Base-by-base conservation (phyloP, 805 yeast species). In the Ogataea allantospora region DNA sequence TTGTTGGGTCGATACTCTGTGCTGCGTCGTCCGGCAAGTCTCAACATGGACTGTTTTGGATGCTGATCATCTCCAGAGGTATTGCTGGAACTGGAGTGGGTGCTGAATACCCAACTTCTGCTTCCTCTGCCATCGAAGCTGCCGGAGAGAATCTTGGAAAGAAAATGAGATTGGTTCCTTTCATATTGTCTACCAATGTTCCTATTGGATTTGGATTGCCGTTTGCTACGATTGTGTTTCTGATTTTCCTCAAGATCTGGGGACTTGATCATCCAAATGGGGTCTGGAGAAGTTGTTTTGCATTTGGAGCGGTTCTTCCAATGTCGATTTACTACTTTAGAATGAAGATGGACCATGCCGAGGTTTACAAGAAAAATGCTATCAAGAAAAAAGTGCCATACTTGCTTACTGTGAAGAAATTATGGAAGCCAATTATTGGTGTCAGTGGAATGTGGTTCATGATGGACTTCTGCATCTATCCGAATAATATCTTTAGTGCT, bases 281-380 rank as follows among this genome's bases (percentile, higher is more conserved):
- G 6, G 51, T 70, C 25, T 70, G 75, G 74, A 65, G 77, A 57
- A 62, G 74, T 16, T 59, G 68, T 65, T 70, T 68, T 44, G 77
- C 70, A 7, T 66, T 71, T 40, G 77, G 76, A 30, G 71, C 69
- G 6, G 62, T 72, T 47, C 60, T 69, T 29, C 89, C 91, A 2
- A 58, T 80, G 30, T 63, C 78, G 10, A 79, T 83, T 31, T 81
- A 82, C 57, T 78, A 75, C 55, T 81, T 83, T 66, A 70, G 89
- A 45, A 65, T 67, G 65, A 78, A 71, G 48, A 76, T 81, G 80
- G 66, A 65, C 7, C 70, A 74, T 21, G 64, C 74, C 4, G 69
- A 59, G 31, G 60, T 70, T 29, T 71, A 64, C 56, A 65, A 65
- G 42, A 64, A 65, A 42, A 60, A 65, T 29, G 75, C 77, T 22